Conservation (phyloP, 2,329 filamentous ascomycete species). For the Fusarium beomiforme region DNA sequence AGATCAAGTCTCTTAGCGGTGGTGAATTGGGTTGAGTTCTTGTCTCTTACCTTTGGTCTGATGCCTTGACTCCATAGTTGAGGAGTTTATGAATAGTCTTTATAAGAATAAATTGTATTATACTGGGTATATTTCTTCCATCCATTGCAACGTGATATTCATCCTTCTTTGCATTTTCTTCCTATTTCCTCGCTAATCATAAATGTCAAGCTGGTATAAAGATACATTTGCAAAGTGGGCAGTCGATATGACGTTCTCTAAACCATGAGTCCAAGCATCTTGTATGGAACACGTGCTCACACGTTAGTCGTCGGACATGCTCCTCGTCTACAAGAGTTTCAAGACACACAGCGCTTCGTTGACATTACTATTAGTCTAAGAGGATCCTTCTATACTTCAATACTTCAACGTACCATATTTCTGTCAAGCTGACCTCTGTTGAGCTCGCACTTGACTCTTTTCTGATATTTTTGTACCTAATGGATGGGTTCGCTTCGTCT, state of each 20-base stretch:
- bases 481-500: neutral
- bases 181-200: too few species aligned
- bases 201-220: too few species aligned
- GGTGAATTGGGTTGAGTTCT: neutral
- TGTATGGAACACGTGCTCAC: conserved; percentile 3
- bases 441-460: neutral
- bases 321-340: neutral
- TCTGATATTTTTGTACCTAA: neutral
- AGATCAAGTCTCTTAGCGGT: too few species aligned
- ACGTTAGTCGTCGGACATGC: neutral
- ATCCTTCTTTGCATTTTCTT: neutral
- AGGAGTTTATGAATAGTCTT: neutral
- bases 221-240: conserved; percentile 9
- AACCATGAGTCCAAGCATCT: neutral
- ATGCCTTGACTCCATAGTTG: neutral
- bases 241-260: neutral
- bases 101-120: neutral
- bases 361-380: fast-evolving
- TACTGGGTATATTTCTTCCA: neutral
- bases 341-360: neutral
- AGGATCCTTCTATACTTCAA: fast-evolving
- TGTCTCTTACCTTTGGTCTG: neutral
- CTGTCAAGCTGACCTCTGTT: neutral
- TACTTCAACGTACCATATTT: neutral
- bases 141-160: neutral